These are phyloP conservation scores for Scheffersomyces segobiensis DNA, from an alignment of 1,139 yeast species.

Conservation along the genomic window DNA sequence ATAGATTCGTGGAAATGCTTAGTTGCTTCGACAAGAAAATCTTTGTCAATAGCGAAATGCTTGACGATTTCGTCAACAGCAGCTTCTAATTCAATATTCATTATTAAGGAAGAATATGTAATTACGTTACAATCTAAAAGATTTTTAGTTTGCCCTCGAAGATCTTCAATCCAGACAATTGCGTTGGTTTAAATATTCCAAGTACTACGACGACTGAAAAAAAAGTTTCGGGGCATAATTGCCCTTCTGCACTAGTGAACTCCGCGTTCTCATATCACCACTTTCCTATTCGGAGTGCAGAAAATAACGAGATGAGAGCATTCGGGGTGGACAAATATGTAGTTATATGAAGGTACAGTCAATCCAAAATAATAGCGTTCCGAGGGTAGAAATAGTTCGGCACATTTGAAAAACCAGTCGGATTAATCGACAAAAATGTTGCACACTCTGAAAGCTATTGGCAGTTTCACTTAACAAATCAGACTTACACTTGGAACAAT, in stretches of 20 bases:
- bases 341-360: not conserved
- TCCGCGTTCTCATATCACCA: not conserved
- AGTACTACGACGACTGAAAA: not conserved
- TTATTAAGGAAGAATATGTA: conserved; percentile 6
- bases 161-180: not conserved
- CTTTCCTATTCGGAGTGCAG: not conserved
- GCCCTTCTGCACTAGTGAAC: conserved; percentile 6
- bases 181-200: not conserved
- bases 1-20: conserved; percentile 64
- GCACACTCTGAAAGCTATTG: no score
- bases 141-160: not conserved
- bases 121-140: not conserved
- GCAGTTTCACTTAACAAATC: no score
- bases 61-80: conserved; percentile 50
- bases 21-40: conserved; percentile 57
- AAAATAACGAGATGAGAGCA: not conserved
- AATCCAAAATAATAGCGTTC: no score
- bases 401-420: no score
- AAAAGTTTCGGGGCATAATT: conserved; percentile 8
- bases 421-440: no score
- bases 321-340: not conserved
- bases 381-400: no score
- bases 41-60: conserved; percentile 56
- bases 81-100: conserved; percentile 31
- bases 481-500: no score